These are phyloP conservation scores for Peronospora destructor DNA, from an alignment of 352 stramenopile species.

Conservation along the genomic window DNA sequence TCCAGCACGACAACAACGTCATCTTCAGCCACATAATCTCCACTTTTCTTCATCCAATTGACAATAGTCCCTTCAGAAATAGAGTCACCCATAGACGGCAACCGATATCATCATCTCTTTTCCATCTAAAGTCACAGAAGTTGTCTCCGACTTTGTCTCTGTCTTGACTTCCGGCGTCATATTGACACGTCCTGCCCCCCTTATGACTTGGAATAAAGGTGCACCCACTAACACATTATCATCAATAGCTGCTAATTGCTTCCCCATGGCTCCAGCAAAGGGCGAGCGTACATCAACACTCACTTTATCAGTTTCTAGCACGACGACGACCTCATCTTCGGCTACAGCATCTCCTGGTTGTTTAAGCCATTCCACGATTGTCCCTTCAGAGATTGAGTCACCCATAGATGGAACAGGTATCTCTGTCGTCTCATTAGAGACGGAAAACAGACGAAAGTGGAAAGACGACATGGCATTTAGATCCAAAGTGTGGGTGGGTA, in stretches of 20 bases:
- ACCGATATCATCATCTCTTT: slow-evolving; percentile 53
- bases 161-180: slow-evolving; percentile 16
- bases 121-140: slow-evolving; percentile 4
- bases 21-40: slow-evolving; percentile 90
- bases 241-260: slow-evolving; percentile 89
- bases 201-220: slow-evolving; percentile 89
- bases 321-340: slow-evolving; percentile 95
- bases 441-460: slow-evolving; percentile 36
- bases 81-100: slow-evolving; percentile 90
- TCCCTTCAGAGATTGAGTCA: slow-evolving; percentile 97
- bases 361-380: slow-evolving; percentile 94
- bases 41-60: slow-evolving; percentile 90
- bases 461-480: slow-evolving; percentile 1
- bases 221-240: slow-evolving; percentile 93
- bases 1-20: slow-evolving; percentile 96
- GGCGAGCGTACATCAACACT: slow-evolving; percentile 85
- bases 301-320: slow-evolving; percentile 99
- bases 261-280: slow-evolving; percentile 80
- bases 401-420: slow-evolving; percentile 86
- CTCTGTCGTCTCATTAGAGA: slow-evolving; percentile 26
- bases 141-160: slow-evolving; percentile 1
- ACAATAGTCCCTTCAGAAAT: slow-evolving; percentile 98
- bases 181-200: slow-evolving; percentile 47
- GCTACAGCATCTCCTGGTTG: slow-evolving; percentile 88
- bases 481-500: slow-evolving; percentile 1